Percentiles rank a stretch among this genome's conserved stretches.
Evolutionary conservation across 2,329 filamentous ascomycete species (phyloP).

Genomic region (Emergomyces orientalis): DNA sequence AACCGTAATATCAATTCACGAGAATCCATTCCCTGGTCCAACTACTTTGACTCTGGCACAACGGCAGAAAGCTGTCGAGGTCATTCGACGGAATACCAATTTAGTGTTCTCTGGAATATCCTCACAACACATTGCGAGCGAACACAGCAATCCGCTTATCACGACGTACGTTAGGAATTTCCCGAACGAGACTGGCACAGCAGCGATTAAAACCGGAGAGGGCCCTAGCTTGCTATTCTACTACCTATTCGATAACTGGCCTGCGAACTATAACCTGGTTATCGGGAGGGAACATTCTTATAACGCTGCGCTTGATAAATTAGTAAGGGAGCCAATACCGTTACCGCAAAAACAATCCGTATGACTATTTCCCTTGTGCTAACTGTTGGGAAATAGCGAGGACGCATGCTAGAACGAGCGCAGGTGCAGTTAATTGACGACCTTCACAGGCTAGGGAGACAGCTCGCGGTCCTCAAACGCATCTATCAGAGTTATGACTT

Average conservation of each 20-base stretch:
- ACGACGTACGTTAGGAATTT: slow-evolving; percentile 39
- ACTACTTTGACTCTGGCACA: slow-evolving; percentile 24
- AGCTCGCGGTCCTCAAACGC: slow-evolving; percentile 51
- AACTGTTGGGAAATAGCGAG: slow-evolving; percentile 29
- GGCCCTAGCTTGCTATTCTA: slow-evolving; percentile 55
- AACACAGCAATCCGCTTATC: slow-evolving; percentile 43
- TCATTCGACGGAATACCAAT: slow-evolving; percentile 48
- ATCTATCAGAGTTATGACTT: slow-evolving; percentile 54
- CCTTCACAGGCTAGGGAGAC: slow-evolving; percentile 52
- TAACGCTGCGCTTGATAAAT: slow-evolving; percentile 39
- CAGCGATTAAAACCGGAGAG: slow-evolving; percentile 39
- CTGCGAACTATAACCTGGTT: slow-evolving; percentile 52
- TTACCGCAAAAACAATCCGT: not conserved
- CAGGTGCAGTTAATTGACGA: slow-evolving; percentile 38
- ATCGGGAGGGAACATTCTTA: slow-evolving; percentile 48
- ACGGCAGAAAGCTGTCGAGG: slow-evolving; percentile 23
- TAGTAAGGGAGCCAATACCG: slow-evolving; percentile 32
- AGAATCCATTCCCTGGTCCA: slow-evolving; percentile 46
- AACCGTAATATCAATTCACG: slow-evolving; percentile 62
- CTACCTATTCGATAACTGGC: slow-evolving; percentile 60
- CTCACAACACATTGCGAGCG: slow-evolving; percentile 38
- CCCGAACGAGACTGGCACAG: slow-evolving; percentile 22
- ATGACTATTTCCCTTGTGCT: not conserved
- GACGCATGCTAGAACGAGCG: slow-evolving; percentile 47
- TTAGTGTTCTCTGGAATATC: slow-evolving; percentile 55